Evolutionary conservation across 345 rosid species (phyloP), one percentile per base, ranked within the genome.

Genomic region (Populus euphratica): DNA sequence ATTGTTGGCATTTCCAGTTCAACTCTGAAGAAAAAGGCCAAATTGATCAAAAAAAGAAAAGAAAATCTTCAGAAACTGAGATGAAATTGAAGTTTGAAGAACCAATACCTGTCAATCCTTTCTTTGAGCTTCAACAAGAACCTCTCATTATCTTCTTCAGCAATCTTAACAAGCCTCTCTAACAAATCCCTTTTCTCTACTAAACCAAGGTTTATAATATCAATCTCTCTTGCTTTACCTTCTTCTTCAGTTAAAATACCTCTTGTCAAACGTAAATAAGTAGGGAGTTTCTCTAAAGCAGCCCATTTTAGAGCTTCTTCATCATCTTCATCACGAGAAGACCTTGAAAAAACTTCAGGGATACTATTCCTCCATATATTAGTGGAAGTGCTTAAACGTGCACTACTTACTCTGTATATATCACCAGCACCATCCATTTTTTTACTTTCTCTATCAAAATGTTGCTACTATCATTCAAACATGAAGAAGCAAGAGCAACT

Each of bases 231-330:
- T 7, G 87, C 27, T 0, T 77, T 63, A 5, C 92, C 91, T 33
- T 88, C 89, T 54, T 86, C 77, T 82, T 85, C 78, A 12, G 87
- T 80, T 13, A 94, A 86, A 33, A 94, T 81, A 25, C 97, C 97
- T 87, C 94, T 90, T 78, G 84, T 85, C 0, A 91, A 68, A 69
- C 94, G 91, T 73, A 87, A 78, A 78, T 79, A 87, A 5, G 98
- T 90, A 0, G 98, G 98, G n/a, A 94, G 89, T 82, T 86, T 94
- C 85, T 94, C 94, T 5, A 94, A 14, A 59, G 98, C 98, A 59
- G 98, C 98, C 98, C 97, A 94, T 81, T 62, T 91, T 72, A 92
- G 84, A 63, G 92, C 98, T 86, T 90, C 97, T 77, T 92, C 97
- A 74, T 91, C 84, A 20, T 78, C 90, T 73, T 84, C 94, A 18